Base-by-base conservation (phyloP, 805 yeast genomes). In the Lachancea waltii region DNA sequence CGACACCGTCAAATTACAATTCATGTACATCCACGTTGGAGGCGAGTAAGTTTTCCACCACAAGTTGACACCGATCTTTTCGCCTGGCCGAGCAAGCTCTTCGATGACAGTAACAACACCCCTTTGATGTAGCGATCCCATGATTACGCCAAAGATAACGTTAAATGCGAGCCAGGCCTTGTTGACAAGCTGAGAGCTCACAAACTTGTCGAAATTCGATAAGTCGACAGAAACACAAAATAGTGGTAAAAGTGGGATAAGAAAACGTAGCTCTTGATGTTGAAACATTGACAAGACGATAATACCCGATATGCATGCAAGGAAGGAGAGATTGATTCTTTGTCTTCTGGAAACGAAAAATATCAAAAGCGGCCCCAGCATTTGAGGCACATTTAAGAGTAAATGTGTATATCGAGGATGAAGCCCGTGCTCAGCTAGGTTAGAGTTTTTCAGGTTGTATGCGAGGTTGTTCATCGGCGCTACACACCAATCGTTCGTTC, bases 1-100 rank as follows among this genome's bases (percentile, higher is more conserved):
- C 7, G 56, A 48, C n/a, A 36, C 47, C 8, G 37, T 42, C 18
- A 63, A 35, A 10, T 50, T 43, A 0, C 40, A 4, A 30, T 54
- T 53, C 18, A 58, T 55, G 33, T 81, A 63, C 40, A 90, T 57
- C 95, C 95, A 92, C 4, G 85, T 73, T 3, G 98, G 97, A 0
- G 97, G 97, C 3, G 85, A 74, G 50, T 90, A 92, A 0, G 96
- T 86, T 57, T 86, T 78, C 97, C 97, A 90, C 86, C 95, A 90
- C 4, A 90, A 53, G 24, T 75, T 71, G 0, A 75, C 63, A 0
- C 69, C 60, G 3, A 57, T 38, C 3, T 62, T 45, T 15, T 47
- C 36, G 3, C 49, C 42, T 14, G 55, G 36, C 13, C 50, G 42
- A 14, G 60, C 58, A 3, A 76, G 35, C 37, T 67, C 54, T 16